Conservation (phyloP, 2,329 filamentous ascomycete species). For the Nemania sp. region DNA sequence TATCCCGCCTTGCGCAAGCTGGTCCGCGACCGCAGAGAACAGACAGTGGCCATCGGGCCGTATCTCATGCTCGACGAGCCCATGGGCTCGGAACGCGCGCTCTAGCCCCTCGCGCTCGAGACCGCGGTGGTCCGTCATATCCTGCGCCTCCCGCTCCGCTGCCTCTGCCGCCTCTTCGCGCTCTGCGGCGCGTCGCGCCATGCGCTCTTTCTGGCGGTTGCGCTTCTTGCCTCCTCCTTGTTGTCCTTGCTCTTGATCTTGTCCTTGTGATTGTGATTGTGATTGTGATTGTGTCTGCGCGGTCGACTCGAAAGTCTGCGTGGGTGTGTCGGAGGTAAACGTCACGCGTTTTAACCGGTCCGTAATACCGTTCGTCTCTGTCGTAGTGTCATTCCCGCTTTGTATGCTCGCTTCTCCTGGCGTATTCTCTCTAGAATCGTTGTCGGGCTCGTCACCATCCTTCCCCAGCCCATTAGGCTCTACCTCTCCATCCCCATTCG, state of each 20-base stretch:
- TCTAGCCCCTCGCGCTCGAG: constrained; percentile 73
- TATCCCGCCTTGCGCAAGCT: constrained; percentile 64
- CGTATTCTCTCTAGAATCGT: background rate
- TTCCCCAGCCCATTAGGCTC: constrained; percentile 21
- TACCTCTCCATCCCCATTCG: constrained; percentile 39
- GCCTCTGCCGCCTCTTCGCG: constrained; percentile 68
- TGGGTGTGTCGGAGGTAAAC: constrained; percentile 16
- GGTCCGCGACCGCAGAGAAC: constrained; percentile 88
- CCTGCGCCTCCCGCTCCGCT: constrained; percentile 75
- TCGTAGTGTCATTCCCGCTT: background rate
- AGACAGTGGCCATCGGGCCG: constrained; percentile 92
- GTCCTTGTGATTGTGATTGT: constrained; percentile 29
- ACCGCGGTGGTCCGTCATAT: constrained; percentile 72
- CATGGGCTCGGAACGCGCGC: constrained; percentile 63
- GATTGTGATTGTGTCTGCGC: constrained; percentile 17
- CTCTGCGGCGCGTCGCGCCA: constrained; percentile 87
- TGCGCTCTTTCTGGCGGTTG: constrained; percentile 87
- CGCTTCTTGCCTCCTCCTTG: constrained; percentile 63
- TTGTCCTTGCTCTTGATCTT: constrained; percentile 9
- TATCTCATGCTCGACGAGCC: constrained; percentile 76
- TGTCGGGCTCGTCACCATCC: constrained; percentile 21
- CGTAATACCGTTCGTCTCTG: constrained; percentile 24
- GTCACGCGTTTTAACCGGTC: constrained; percentile 27
- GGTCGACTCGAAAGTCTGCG: constrained; percentile 2
- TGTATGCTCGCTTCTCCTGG: background rate